Evolutionary conservation across 2,329 filamentous ascomycete genomes (phyloP), one percentile per base, ranked within the genome.

Genomic region (Onygenales sp.): DNA sequence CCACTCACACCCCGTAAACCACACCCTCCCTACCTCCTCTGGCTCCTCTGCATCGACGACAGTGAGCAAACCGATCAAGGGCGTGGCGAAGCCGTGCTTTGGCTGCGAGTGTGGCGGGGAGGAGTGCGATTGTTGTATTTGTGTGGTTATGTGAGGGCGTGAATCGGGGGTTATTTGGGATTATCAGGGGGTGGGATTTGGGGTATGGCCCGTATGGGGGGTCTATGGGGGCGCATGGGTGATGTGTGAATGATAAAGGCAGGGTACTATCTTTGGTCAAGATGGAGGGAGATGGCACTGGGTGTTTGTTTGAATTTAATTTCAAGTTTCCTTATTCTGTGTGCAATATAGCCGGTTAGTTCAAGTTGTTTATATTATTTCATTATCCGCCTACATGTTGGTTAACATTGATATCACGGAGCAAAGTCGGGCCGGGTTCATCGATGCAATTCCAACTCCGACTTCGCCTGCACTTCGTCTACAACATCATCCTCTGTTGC

Each of bases 101-200:
- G 68, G 69, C 3, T 72, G 69, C 49, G 69, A 70, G 44, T 72
- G 69, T 33, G 68, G 69, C 6, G 69, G 68, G 55, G 68, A 70
- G 47, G 68, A 69, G 39, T 72, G 69, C 36, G 69, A 72, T 54
- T 70, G 67, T 52, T 70, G 68, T 49, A 67, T 72, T 52, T 72
- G 69, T 54, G 66, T 63, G 9, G 67, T 72, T 52, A 72, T 72
- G 69, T 72, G 61, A 67, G 21, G 3, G 14, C 14, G 14, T 17
- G 14, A 17, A 17, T 17, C 14, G 14, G 42, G 42, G 21, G 9
- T 10, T 10, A 27, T 27, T 27, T 27, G 4, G 21, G 3, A 17
- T 27, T 13, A 17, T 44, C 13, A 44, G 13, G 3, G 37, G 37
- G 37, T 11, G 11, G 37, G 5, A 40, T 40, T 40, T 11, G 37